These are phyloP conservation scores for Acanthamoeba castellanii DNA, from an alignment of 208 protist species.

Conservation along the genomic window DNA sequence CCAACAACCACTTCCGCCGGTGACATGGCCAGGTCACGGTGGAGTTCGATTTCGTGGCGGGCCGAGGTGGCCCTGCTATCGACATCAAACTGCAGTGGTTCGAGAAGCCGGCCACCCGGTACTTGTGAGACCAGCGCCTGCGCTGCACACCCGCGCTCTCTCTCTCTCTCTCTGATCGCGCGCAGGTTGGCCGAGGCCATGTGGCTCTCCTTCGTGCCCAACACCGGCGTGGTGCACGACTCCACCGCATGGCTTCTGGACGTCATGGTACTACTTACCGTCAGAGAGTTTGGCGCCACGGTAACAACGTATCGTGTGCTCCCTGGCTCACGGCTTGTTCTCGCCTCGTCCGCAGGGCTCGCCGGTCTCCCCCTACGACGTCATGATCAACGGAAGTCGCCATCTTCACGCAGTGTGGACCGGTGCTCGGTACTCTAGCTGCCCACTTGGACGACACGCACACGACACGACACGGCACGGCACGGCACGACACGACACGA, in stretches of 20 bases:
- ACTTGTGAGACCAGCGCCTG: too few species aligned
- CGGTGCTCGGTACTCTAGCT: neutral
- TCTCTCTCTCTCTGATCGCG: too few species aligned
- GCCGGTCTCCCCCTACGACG: neutral
- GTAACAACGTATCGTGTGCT: neutral
- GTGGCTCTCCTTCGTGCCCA: constrained; percentile 22
- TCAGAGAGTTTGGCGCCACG: too few species aligned
- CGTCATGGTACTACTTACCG: neutral
- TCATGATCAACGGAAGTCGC: constrained; percentile 21
- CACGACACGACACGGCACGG: too few species aligned
- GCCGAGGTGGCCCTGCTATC: neutral
- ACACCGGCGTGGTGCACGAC: neutral
- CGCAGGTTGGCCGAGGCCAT: constrained; percentile 17
- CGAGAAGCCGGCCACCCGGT: neutral
- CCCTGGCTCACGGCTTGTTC: neutral
- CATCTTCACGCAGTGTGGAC: neutral
- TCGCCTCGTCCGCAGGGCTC: neutral
- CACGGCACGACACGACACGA: too few species aligned
- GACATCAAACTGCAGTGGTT: neutral
- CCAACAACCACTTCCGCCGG: too few species aligned
- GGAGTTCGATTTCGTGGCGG: neutral
- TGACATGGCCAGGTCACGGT: neutral
- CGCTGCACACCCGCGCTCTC: too few species aligned
- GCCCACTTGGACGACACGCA: neutral
- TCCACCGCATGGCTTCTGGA: neutral